A percentile compares a stretch with the other conserved stretches of the same genome.
Conservation (phyloP, 495 filamentous ascomycete species). For the Aspergillus leporis region DNA sequence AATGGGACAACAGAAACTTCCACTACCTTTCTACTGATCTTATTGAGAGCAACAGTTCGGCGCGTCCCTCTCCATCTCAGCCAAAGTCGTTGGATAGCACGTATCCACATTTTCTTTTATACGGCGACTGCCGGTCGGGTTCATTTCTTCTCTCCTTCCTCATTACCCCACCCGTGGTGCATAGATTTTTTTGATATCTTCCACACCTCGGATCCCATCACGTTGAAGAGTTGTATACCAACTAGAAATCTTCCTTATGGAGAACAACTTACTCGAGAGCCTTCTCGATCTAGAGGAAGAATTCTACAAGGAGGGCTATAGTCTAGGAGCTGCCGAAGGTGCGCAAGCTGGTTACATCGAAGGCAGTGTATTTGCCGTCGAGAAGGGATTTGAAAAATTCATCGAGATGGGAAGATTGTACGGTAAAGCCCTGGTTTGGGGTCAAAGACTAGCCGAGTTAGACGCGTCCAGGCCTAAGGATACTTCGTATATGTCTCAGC, state of each 20-base stretch:
- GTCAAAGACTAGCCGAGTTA: slow-evolving; percentile 51
- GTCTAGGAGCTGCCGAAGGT: slow-evolving; percentile 74
- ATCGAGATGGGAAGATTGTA: slow-evolving; percentile 74
- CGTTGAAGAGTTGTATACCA: not conserved
- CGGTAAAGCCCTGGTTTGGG: slow-evolving; percentile 82
- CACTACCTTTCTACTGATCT: no score
- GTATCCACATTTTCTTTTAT: no score
- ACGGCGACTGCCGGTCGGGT: not conserved
- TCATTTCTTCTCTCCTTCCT: not conserved
- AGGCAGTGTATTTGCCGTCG: slow-evolving; percentile 84
- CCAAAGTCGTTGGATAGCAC: no score
- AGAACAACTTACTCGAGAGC: slow-evolving; percentile 63
- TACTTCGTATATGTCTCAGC: slow-evolving; percentile 7
- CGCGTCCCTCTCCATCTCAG: no score
- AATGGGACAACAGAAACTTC: no score
- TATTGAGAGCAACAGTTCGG: no score
- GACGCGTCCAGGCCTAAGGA: slow-evolving; percentile 17
- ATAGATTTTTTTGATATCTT: not conserved
- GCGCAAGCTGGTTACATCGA: slow-evolving; percentile 78
- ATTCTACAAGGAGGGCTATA: slow-evolving; percentile 85
- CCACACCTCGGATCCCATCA: not conserved
- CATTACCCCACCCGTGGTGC: slow-evolving; percentile 2
- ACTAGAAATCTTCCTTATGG: slow-evolving; percentile 30
- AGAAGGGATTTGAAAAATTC: slow-evolving; percentile 93
- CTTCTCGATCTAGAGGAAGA: slow-evolving; percentile 77